Evolutionary conservation across 208 protist species (phyloP).

Genomic region (Acanthamoeba sp.): DNA sequence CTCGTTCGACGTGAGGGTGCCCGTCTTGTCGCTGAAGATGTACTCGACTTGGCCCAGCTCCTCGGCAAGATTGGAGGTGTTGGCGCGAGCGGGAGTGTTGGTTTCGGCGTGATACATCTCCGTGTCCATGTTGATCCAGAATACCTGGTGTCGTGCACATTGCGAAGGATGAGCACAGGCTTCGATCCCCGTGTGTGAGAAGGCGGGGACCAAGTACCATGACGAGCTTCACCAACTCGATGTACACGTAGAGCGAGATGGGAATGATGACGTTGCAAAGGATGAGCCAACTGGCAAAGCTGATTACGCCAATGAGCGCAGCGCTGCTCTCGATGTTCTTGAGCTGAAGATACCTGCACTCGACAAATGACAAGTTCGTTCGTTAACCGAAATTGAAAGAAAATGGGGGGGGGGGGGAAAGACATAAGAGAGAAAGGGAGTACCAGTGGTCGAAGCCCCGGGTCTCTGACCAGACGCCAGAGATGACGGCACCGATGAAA

Average conservation of each 20-base stretch:
- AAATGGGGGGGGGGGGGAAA: not conserved
- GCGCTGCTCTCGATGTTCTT: slow-evolving; percentile 33
- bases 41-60: slow-evolving; percentile 87
- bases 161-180: too few relatives aligned
- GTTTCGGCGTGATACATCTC: slow-evolving; percentile 84
- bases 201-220: slow-evolving; percentile 72
- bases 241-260: slow-evolving; percentile 90
- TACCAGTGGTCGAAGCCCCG: slow-evolving; percentile 59
- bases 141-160: not conserved
- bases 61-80: slow-evolving; percentile 91
- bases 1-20: slow-evolving; percentile 91
- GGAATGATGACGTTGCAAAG: slow-evolving; percentile 88
- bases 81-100: slow-evolving; percentile 86
- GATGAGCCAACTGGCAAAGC: slow-evolving; percentile 86
- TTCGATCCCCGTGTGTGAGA: not conserved
- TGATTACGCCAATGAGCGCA: slow-evolving; percentile 59
- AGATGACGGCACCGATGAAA: slow-evolving; percentile 74
- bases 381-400: not conserved
- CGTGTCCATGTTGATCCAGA: slow-evolving; percentile 76
- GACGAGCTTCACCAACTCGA: slow-evolving; percentile 89
- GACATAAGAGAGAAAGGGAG: not conserved
- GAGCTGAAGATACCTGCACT: slow-evolving; percentile 36
- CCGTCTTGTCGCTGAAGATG: slow-evolving; percentile 92
- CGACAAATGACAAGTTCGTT: not conserved
- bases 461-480: slow-evolving; percentile 55